Conservation (phyloP, 2,329 filamentous ascomycete genomes). For the Plectosphaerella plurivora region DNA sequence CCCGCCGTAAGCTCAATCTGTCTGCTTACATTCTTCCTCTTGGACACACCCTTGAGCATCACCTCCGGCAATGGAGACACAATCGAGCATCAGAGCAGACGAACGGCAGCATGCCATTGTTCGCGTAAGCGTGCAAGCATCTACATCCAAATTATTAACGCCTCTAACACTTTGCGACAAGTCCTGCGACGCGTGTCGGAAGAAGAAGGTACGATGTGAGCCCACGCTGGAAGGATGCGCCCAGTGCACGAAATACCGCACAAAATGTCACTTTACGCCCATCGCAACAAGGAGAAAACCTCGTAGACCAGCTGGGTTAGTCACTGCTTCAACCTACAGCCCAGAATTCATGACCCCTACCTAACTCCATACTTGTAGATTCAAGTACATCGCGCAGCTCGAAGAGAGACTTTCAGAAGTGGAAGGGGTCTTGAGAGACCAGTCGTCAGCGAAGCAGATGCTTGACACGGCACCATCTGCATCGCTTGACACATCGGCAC, state of each 20-base stretch:
- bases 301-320: slow-evolving; percentile 14
- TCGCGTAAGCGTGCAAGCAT: no score
- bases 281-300: slow-evolving; percentile 16
- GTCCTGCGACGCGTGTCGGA: slow-evolving; percentile 22
- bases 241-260: slow-evolving; percentile 19
- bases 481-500: no score
- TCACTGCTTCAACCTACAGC: neutral
- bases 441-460: slow-evolving; percentile 6
- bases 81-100: no score
- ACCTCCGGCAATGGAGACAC: no score
- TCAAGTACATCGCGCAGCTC: slow-evolving; percentile 13
- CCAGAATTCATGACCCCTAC: no score
- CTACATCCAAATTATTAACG: no score
- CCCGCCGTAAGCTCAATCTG: no score
- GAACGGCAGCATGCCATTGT: no score
- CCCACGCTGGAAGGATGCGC: slow-evolving; percentile 15
- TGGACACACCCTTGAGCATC: no score
- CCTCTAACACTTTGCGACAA: neutral
- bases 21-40: no score
- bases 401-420: slow-evolving; percentile 13
- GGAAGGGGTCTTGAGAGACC: slow-evolving; percentile 6
- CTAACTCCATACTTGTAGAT: slow-evolving; percentile 1
- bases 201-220: slow-evolving; percentile 24
- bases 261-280: slow-evolving; percentile 22
- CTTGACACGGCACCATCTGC: no score